These are phyloP conservation scores for Cryptosporidium xiaoi DNA, from an alignment of 169 alveolate species.

Conservation along the genomic window DNA sequence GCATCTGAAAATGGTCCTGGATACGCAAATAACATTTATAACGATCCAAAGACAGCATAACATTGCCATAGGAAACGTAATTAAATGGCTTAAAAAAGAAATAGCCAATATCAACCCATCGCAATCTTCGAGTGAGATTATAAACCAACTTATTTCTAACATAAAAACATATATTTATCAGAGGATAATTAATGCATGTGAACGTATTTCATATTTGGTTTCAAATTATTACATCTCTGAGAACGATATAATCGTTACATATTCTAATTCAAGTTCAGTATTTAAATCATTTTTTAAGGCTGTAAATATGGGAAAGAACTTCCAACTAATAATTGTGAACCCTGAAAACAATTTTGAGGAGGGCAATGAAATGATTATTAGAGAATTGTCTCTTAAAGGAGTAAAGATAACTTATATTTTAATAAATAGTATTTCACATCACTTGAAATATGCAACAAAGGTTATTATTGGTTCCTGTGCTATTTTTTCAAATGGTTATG, in stretches of 20 bases:
- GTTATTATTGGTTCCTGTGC: conserved; percentile 69
- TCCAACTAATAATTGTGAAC: conserved; percentile 39
- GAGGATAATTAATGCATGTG: conserved; percentile 61
- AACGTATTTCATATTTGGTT: conserved; percentile 39
- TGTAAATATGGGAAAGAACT: conserved; percentile 48
- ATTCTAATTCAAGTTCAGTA: conserved; percentile 65
- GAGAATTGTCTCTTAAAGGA: conserved; percentile 38
- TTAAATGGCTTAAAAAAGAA: conserved; percentile 79
- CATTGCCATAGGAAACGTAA: conserved; percentile 81
- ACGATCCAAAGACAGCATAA: conserved; percentile 80
- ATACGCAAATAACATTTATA: conserved; percentile 78
- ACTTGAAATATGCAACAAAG: conserved; percentile 44
- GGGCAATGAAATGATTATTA: conserved; percentile 18
- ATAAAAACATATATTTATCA: conserved; percentile 53
- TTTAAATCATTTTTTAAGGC: conserved; percentile 43
- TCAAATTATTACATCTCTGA: conserved; percentile 36
- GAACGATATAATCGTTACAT: conserved; percentile 52
- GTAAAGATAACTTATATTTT: conserved; percentile 55
- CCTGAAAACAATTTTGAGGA: conserved; percentile 44
- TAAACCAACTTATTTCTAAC: conserved; percentile 40
- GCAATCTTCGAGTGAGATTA: conserved; percentile 35
- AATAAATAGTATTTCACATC: conserved; percentile 50
- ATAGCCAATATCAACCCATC: conserved; percentile 51
- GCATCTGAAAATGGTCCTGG: conserved; percentile 78
- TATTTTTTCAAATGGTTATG: conserved; percentile 61